Evolutionary conservation across 2,329 filamentous ascomycete genomes (phyloP).

Genomic region (Scedosporium aurantiacum): DNA sequence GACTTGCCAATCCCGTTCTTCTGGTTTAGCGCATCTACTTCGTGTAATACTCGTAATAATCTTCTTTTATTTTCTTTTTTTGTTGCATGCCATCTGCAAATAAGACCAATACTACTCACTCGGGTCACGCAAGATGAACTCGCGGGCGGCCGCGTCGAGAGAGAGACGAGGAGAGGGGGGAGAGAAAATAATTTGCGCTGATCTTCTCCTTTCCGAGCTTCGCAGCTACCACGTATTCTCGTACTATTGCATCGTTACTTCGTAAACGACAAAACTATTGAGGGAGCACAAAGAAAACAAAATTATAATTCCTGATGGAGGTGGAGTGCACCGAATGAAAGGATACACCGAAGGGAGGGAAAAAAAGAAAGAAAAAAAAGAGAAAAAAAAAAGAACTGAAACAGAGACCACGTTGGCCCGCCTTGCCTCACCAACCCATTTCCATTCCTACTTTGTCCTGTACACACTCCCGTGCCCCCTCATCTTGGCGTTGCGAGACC

Average conservation of each 20-base stretch:
- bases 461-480: background rate
- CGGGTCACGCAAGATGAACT: no score
- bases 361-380: background rate
- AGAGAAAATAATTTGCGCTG: no score
- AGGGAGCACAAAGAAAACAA: background rate
- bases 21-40: background rate
- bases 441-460: background rate
- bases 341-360: background rate
- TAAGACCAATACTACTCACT: no score
- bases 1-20: background rate
- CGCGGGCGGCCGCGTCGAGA: no score
- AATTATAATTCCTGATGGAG: background rate
- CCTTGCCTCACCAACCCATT: background rate
- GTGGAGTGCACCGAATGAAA: background rate
- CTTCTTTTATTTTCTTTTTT: no score
- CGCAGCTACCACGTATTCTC: no score
- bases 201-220: no score
- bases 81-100: no score
- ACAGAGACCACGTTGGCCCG: background rate
- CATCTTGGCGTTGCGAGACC: background rate
- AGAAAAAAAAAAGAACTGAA: background rate
- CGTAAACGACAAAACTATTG: background rate
- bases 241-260: no score
- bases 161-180: no score
- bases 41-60: no score